Percentiles rank a stretch among this genome's conserved stretches.
These are phyloP conservation scores for Pelargonium nanum DNA, from an alignment of 345 rosid genomes.

Conservation along the genomic window DNA sequence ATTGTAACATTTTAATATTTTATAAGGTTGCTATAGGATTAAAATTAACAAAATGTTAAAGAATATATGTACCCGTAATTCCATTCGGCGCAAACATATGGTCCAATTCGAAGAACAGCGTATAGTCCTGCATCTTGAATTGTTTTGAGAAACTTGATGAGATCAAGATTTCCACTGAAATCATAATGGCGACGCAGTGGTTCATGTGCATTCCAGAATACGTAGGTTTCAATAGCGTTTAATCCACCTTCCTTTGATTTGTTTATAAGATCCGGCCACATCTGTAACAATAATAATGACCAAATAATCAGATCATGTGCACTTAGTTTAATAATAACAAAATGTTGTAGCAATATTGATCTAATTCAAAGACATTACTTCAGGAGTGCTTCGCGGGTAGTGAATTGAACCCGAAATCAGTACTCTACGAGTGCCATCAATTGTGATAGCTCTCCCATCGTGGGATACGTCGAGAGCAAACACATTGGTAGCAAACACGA, in stretches of 20 bases:
- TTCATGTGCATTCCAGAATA: conserved; percentile 63
- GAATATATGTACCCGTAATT: conserved; percentile 33
- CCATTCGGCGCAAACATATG: conserved; percentile 71
- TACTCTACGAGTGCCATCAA: conserved; percentile 27
- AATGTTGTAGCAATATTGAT: not conserved
- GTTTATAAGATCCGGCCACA: conserved; percentile 56
- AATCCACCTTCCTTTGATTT: conserved; percentile 63
- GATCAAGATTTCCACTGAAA: conserved; percentile 38
- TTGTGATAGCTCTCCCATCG: conserved; percentile 20
- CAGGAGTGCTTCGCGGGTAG: conserved; percentile 37
- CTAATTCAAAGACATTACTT: no score
- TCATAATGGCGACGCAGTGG: conserved; percentile 43
- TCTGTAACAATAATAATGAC: conserved; percentile 17
- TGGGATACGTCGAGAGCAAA: conserved; percentile 6
- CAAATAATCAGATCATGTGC: not conserved
- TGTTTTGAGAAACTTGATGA: conserved; percentile 49
- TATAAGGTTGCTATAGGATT: not conserved
- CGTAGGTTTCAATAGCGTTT: conserved; percentile 51
- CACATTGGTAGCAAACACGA: not conserved
- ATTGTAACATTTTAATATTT: not conserved
- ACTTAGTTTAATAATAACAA: not conserved
- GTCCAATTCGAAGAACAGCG: conserved; percentile 53
- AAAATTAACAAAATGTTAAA: not conserved
- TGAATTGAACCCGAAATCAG: conserved; percentile 33
- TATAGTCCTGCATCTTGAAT: conserved; percentile 40